phyloP scores from a whole-genome alignment of 2,329 filamentous ascomycete genomes.

The Aulographum hederae region DNA sequence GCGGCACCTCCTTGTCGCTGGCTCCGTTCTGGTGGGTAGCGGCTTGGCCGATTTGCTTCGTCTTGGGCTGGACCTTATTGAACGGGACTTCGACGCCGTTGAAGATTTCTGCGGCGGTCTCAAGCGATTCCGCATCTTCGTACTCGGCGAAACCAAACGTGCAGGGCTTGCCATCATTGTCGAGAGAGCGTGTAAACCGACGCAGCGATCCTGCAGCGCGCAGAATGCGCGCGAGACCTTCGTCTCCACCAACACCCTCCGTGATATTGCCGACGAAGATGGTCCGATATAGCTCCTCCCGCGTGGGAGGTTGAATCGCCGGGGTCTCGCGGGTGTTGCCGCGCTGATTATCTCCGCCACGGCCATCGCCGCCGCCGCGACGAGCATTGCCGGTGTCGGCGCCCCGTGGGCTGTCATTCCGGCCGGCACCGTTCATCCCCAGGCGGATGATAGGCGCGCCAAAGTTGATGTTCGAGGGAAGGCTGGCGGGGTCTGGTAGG shows the following conservation, averaged over 20 bases:
- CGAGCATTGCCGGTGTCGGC: background rate
- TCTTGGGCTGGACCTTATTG: slow-evolving; percentile 32
- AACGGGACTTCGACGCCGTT: slow-evolving; percentile 65
- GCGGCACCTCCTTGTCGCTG: slow-evolving; percentile 17
- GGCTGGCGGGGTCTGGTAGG: slow-evolving; percentile 77
- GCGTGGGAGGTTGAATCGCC: slow-evolving; percentile 61
- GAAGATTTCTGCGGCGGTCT: slow-evolving; percentile 69
- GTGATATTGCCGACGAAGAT: slow-evolving; percentile 81
- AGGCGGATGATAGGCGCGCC: slow-evolving; percentile 90
- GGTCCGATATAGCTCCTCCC: slow-evolving; percentile 80
- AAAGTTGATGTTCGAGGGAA: slow-evolving; percentile 98
- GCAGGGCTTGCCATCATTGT: slow-evolving; percentile 64
- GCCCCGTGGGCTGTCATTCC: background rate
- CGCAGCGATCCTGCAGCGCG: slow-evolving; percentile 59
- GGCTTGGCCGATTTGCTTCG: slow-evolving; percentile 33
- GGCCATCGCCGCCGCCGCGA: slow-evolving; percentile 37
- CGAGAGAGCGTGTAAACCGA: slow-evolving; percentile 66
- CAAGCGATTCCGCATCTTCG: slow-evolving; percentile 76
- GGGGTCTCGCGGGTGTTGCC: slow-evolving; percentile 48
- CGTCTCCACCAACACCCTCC: slow-evolving; percentile 57
- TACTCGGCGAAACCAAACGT: slow-evolving; percentile 93
- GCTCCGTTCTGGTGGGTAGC: slow-evolving; percentile 20
- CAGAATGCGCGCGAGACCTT: slow-evolving; percentile 62
- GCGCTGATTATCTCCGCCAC: slow-evolving; percentile 40
- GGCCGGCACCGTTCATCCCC: slow-evolving; percentile 50